A percentile compares a stretch with the other conserved stretches of the same genome.
phyloP scores from a whole-genome alignment of 306 rosid species.

The Inga oerstediana region DNA sequence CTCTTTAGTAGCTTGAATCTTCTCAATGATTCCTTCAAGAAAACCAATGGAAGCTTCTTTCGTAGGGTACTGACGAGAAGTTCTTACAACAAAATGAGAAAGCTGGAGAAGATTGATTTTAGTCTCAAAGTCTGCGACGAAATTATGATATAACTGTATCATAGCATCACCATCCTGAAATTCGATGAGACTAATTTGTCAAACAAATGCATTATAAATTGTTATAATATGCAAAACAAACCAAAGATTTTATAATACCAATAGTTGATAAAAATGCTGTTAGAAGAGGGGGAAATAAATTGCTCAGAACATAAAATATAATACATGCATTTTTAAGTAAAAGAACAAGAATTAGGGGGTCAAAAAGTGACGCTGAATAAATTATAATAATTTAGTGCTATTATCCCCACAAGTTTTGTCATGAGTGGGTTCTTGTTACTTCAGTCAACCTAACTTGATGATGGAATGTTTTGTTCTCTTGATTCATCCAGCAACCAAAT shows the following conservation, averaged over 20 bases:
- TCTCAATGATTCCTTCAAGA: conserved; percentile 87
- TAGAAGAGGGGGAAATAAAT: neutral
- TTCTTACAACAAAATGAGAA: conserved; percentile 93
- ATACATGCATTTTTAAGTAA: conserved; percentile 6
- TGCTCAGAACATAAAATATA: conserved; percentile 10
- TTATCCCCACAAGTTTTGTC: neutral
- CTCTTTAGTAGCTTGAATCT: conserved; percentile 81
- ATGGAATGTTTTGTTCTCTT: neutral
- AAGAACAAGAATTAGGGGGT: neutral
- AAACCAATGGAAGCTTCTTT: conserved; percentile 83
- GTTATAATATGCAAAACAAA: neutral
- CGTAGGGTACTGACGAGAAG: conserved; percentile 88
- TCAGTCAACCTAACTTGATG: conserved; percentile 9
- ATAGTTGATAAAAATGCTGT: neutral
- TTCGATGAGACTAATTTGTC: conserved; percentile 22
- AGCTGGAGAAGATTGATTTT: conserved; percentile 96
- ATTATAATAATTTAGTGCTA: neutral
- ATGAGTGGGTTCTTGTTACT: neutral
- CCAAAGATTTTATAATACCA: neutral
- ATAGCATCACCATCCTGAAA: conserved; percentile 95
- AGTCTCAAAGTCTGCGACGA: conserved; percentile 97
- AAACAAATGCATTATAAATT: neutral
- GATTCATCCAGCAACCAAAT: conserved; percentile 7
- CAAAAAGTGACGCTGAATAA: neutral
- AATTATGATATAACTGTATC: conserved; percentile 86